These are phyloP conservation scores for Trichoderma pleuroti DNA, from an alignment of 2,329 filamentous ascomycete species.

Conservation along the genomic window DNA sequence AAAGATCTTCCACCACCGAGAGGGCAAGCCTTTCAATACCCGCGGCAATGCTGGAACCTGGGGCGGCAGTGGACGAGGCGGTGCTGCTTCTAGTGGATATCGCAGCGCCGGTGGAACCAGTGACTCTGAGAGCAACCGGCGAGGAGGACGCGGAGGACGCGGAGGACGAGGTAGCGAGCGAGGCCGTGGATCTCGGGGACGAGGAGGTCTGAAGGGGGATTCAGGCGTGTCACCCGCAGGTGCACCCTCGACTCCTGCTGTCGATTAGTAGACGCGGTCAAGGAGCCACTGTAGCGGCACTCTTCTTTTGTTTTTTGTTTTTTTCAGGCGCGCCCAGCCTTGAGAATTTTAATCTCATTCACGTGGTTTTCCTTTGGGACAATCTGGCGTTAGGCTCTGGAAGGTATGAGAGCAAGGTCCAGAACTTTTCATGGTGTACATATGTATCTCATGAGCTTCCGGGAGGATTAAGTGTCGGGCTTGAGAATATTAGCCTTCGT, in stretches of 20 bases:
- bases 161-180: constrained; percentile 58
- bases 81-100: constrained; percentile 66
- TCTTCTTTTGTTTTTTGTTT: constrained; percentile 21
- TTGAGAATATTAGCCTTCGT: constrained; percentile 31
- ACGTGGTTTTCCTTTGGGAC: constrained; percentile 19
- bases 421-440: constrained; percentile 21
- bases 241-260: constrained; percentile 48
- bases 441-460: constrained; percentile 39
- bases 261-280: constrained; percentile 28
- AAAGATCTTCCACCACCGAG: constrained; percentile 74
- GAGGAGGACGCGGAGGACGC: constrained; percentile 53
- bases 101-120: constrained; percentile 77
- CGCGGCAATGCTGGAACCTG: constrained; percentile 66
- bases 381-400: constrained; percentile 24
- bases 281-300: background rate
- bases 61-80: constrained; percentile 63
- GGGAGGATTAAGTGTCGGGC: constrained; percentile 28
- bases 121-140: constrained; percentile 58
- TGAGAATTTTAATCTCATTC: background rate
- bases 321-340: constrained; percentile 9
- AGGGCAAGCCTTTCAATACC: constrained; percentile 50
- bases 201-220: constrained; percentile 58
- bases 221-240: constrained; percentile 53
- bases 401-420: constrained; percentile 21
- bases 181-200: constrained; percentile 53